Base-by-base conservation (phyloP, 1,284 basidiomycete species). In the Ganoderma lingzhi region DNA sequence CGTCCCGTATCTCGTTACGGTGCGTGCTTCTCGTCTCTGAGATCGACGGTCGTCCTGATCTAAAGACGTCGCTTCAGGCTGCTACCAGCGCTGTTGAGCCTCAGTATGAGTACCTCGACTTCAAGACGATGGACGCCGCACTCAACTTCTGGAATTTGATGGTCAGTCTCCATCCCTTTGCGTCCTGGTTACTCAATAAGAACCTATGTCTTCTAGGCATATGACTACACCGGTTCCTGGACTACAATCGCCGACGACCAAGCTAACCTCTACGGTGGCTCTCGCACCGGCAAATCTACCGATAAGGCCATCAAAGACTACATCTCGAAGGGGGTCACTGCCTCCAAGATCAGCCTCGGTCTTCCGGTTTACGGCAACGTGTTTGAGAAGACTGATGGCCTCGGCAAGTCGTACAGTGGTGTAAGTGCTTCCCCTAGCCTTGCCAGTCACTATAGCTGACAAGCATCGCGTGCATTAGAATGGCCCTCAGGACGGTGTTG, bases 91-190 rank as follows among this genome's bases (percentile, higher is more conserved):
- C 94, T 66, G 95, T 94, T 35, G 74, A 85, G 2, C 82, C 83
- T 30, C 89, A 94, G 76, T 92, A 93, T 77, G 83, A 86, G 63
- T 85, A 89, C 71, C 84, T 96, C 23, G 83, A 86, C 23, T 83
- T 97, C 19, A 77, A 84, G 10, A 89, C 92, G 75, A 94, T 97
- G 93, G 89, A 96, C 76, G 78, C 79, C 15, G 90, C 87, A 30
- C 82, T 97, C 59, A 88, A 87, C 53, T 95, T 93, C 81, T 97
- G 95, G 95, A 97, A 97, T 79, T 80, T 98, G 66, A 98, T 98
- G 96, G 93, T 92, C 37, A 35, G 76, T 73, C 10, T 64, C 44
- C 32, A 42, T 10, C 41, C 42, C 48, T 32, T 28, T 37, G 65
- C 3, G 51, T 15, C 15, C 17, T 39, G 8, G 67, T 4, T 15